Conservation (phyloP, 352 stramenopile species). For the Saprolegnia parasitica region DNA sequence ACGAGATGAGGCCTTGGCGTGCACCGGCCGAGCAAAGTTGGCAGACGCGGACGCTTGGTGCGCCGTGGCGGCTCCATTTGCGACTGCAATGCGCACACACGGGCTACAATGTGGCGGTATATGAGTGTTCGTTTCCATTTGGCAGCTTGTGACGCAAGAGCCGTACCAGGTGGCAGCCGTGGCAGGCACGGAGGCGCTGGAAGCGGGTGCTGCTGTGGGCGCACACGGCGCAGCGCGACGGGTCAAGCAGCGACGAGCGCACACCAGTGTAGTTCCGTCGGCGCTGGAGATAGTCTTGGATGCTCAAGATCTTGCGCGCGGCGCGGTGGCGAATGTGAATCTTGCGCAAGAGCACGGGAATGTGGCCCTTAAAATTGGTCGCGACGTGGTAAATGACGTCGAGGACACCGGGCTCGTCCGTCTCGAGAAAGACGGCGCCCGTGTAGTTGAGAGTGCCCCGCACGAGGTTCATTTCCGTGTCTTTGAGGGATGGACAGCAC, state of each 20-base stretch:
- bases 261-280: background rate
- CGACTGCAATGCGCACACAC: constrained; percentile 1
- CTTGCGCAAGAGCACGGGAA: constrained; percentile 14
- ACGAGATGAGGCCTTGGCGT: background rate
- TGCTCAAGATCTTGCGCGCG: constrained; percentile 8
- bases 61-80: background rate
- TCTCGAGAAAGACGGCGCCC: constrained; percentile 20
- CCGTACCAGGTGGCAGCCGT: constrained; percentile 3
- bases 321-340: constrained; percentile 12
- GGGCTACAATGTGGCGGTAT: background rate
- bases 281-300: background rate
- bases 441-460: constrained; percentile 22
- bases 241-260: background rate
- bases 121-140: background rate
- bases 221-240: background rate
- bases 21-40: background rate
- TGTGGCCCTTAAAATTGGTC: constrained; percentile 18
- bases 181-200: background rate
- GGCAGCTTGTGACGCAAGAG: background rate
- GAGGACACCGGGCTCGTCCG: constrained; percentile 17
- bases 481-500: constrained; percentile 5
- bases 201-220: background rate
- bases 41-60: background rate
- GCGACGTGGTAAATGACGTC: constrained; percentile 17
- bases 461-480: constrained; percentile 11